phyloP scores from a whole-genome alignment of 2,329 filamentous ascomycete genomes.

The Fusarium temperatum region DNA sequence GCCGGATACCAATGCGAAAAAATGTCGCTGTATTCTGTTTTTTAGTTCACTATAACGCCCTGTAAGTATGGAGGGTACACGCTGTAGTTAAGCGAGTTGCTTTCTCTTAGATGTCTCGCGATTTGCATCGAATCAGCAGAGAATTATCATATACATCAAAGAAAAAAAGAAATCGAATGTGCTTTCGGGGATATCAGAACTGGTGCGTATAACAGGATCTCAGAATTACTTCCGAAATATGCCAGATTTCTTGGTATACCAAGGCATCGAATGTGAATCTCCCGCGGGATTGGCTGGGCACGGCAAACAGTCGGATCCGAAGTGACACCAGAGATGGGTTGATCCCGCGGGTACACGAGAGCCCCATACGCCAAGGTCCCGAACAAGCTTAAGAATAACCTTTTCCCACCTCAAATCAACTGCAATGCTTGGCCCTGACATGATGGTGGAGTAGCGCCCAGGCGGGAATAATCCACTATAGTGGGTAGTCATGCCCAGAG shows the following conservation, averaged over 20 bases:
- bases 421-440: neutral
- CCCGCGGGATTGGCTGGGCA: slow-evolving; percentile 4
- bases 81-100: too few relatives aligned
- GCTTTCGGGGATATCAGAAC: rapidly evolving
- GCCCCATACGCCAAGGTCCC: neutral
- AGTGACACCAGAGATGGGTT: neutral
- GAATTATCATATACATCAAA: rapidly evolving
- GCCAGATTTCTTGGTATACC: neutral
- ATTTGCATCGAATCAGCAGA: neutral
- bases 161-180: neutral
- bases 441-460: neutral
- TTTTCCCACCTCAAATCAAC: neutral
- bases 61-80: neutral
- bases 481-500: neutral
- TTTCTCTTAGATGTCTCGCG: too few relatives aligned
- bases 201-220: neutral
- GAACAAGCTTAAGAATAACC: neutral
- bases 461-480: neutral
- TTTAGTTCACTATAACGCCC: rapidly evolving
- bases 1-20: neutral
- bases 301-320: neutral
- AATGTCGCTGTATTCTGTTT: too few relatives aligned
- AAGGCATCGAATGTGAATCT: neutral
- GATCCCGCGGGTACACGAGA: slow-evolving; percentile 5
- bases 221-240: neutral